Base-by-base conservation (phyloP, 805 yeast genomes). In the Brettanomyces nanus region DNA sequence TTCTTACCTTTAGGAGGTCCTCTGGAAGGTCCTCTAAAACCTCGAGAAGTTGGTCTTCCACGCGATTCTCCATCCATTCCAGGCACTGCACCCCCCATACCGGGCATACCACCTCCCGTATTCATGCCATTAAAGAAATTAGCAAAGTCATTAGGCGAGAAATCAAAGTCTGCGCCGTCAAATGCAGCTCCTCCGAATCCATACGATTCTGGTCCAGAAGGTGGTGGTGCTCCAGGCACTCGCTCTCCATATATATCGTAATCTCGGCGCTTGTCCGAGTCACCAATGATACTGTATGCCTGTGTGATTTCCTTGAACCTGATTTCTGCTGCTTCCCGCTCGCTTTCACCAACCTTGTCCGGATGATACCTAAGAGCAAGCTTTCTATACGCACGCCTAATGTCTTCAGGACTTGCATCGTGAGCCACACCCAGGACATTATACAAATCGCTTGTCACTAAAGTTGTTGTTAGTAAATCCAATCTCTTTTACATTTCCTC, bases 301-400 rank as follows among this genome's bases (percentile, higher is more conserved):
- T 80, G 82, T 15, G 80, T 72, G 40, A 90, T 74, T 49, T 81
- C 89, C 57, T 90, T 90, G 61, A 90, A 90, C 53, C 70, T 73
- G 44, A 71, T 64, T 58, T 86, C 97, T 3, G 95, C 83, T 15
- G 65, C 73, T 13, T 68, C 80, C 42, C 92, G 66, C 35, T 62
- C 41, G 14, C 75, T 76, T 7, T 73, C 75, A 3, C 39, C 6
- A 1, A 42, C 54, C 29, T 92, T 90, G 58, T 90, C 97, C 0
- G 97, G 97, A 59, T 90, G 97, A 50, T 79, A 75, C 42, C 68
- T 65, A 28, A 90, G 67, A 9, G 97, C 97, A 35, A 86, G 69
- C 48, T 78, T 82, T 46, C 94, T 71, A 60, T 85, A 90, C 0
- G 96, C 95, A 57, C 74, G 78, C 49, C 80, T 80, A 54, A 90